Conservation (phyloP, 345 rosid species). For the Populus nigra region DNA sequence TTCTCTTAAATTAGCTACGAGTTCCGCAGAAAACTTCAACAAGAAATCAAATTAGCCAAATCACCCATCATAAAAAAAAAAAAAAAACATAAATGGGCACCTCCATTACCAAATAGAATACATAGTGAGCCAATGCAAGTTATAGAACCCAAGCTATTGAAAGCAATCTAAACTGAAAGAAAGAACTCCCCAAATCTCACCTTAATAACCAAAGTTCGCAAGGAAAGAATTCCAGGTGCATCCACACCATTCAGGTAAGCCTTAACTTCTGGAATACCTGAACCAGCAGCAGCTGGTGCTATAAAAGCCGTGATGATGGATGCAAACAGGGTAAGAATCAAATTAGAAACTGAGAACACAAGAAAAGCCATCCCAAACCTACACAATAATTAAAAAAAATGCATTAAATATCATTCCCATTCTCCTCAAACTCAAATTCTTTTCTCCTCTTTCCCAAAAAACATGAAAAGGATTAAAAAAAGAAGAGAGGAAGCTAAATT, state of each 20-base stretch:
- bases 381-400: conserved; percentile 10
- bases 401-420: not conserved
- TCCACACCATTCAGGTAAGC: conserved; percentile 96
- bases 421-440: not conserved
- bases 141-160: not conserved
- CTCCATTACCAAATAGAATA: not conserved
- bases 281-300: conserved; percentile 89
- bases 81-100: not conserved
- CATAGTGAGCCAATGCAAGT: not conserved
- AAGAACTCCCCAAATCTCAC: conserved; percentile 23
- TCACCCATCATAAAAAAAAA: not conserved
- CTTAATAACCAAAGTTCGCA: conserved; percentile 70
- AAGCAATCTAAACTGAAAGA: not conserved
- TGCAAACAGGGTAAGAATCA: conserved; percentile 66
- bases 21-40: not conserved
- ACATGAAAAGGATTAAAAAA: not conserved
- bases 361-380: conserved; percentile 72
- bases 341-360: conserved; percentile 61
- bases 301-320: conserved; percentile 60
- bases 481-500: not conserved
- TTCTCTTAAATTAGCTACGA: not conserved
- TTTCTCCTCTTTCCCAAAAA: not conserved
- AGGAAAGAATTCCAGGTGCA: conserved; percentile 73
- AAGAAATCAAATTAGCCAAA: not conserved
- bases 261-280: conserved; percentile 94